These are phyloP conservation scores for Gossypium aridum DNA, from an alignment of 441 rosid species.

Conservation along the genomic window DNA sequence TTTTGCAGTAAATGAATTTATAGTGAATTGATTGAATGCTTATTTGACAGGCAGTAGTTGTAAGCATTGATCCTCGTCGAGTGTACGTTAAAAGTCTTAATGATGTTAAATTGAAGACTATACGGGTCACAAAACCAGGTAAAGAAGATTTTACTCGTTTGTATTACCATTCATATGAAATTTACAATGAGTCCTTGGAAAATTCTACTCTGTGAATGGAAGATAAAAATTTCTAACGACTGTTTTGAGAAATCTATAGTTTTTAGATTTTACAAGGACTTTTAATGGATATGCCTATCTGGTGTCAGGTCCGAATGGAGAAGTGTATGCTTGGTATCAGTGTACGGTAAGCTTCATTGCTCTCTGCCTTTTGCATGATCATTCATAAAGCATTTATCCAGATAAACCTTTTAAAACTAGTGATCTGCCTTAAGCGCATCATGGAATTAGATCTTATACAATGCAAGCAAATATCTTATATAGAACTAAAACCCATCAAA, in stretches of 20 bases:
- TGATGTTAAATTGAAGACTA: slow-evolving; percentile 67
- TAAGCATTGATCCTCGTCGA: slow-evolving; percentile 93
- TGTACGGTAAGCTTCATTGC: slow-evolving; percentile 64
- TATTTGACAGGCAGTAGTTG: slow-evolving; percentile 81
- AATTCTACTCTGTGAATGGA: not conserved
- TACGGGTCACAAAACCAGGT: slow-evolving; percentile 64
- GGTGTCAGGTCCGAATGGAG: slow-evolving; percentile 79
- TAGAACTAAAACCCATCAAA: not conserved
- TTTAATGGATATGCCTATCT: slow-evolving; percentile 7
- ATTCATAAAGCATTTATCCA: not conserved
- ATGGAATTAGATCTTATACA: not conserved
- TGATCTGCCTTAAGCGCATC: not conserved
- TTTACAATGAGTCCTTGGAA: not conserved
- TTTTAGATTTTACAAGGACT: not conserved
- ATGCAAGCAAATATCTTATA: not conserved
- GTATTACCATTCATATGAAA: slow-evolving; percentile 8
- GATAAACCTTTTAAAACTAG: not conserved
- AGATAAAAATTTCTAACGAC: not conserved
- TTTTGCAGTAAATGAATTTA: not conserved
- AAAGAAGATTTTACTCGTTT: slow-evolving; percentile 9
- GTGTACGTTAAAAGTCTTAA: slow-evolving; percentile 59
- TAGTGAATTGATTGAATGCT: slow-evolving; percentile 12
- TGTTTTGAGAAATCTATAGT: not conserved
- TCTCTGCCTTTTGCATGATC: not conserved
- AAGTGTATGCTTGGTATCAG: slow-evolving; percentile 96